A percentile compares a stretch with the other conserved stretches of the same genome.
Conservation (phyloP, 257 asterid species). For the Osmanthus fragrans region DNA sequence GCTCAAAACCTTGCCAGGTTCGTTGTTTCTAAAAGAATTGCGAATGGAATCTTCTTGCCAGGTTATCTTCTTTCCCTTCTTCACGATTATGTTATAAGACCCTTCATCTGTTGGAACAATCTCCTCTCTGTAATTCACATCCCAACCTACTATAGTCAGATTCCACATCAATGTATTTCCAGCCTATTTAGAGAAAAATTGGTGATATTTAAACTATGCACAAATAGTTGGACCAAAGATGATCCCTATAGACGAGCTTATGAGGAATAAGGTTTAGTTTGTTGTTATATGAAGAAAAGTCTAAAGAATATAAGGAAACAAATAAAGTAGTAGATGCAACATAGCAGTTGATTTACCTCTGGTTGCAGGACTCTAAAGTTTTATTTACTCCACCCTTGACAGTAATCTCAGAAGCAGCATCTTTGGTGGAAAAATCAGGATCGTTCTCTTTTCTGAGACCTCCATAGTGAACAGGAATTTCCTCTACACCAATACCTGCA, state of each 20-base stretch:
- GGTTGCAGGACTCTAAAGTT: no score
- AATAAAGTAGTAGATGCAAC: not conserved
- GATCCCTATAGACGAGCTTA: not conserved
- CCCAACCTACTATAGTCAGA: slow-evolving; percentile 57
- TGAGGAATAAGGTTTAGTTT: not conserved
- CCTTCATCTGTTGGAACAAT: slow-evolving; percentile 49
- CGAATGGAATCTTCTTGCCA: slow-evolving; percentile 54
- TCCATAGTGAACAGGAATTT: slow-evolving; percentile 51
- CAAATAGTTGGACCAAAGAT: not conserved
- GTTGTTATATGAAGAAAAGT: not conserved
- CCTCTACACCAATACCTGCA: slow-evolving; percentile 53
- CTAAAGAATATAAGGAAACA: not conserved
- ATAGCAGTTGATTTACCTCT: slow-evolving; percentile 32
- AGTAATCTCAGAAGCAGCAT: slow-evolving; percentile 39
- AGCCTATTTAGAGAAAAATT: slow-evolving; percentile 23
- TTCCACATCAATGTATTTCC: slow-evolving; percentile 54
- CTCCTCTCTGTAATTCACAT: slow-evolving; percentile 66
- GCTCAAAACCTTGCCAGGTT: slow-evolving; percentile 53
- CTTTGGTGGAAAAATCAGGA: slow-evolving; percentile 47
- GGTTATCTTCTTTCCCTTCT: slow-evolving; percentile 41
- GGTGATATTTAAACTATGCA: not conserved
- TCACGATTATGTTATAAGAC: slow-evolving; percentile 55
- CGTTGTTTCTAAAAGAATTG: slow-evolving; percentile 45
- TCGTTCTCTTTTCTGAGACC: slow-evolving; percentile 54
- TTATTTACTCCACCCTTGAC: slow-evolving; percentile 48